Evolutionary conservation across 2,329 filamentous ascomycete species (phyloP).

Genomic region (Fusarium sp.): DNA sequence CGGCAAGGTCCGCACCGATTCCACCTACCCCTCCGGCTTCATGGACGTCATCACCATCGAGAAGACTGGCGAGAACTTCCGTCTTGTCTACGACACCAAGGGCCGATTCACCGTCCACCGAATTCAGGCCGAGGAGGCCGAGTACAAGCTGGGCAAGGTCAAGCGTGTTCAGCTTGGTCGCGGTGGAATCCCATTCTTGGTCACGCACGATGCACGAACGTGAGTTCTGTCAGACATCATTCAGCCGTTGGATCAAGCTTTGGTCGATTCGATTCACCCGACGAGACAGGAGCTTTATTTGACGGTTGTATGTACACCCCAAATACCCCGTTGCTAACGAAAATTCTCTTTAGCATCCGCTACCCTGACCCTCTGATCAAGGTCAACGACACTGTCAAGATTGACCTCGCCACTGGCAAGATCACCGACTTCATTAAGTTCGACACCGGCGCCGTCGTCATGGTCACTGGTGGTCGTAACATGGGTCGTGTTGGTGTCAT

Average conservation of each 20-base stretch:
- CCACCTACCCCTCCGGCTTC: constrained; percentile 97
- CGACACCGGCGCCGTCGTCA: constrained; percentile 97
- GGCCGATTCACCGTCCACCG: constrained; percentile 99
- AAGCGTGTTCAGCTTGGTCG: constrained; percentile 99
- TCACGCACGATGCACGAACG: constrained; percentile 99
- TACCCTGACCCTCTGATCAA: constrained; percentile 99
- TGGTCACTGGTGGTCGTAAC: constrained; percentile 99
- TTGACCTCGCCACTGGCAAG: constrained; percentile 96
- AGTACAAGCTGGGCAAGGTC: constrained; percentile 99
- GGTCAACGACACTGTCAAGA: constrained; percentile 99
- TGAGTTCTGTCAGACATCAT: constrained; percentile 98
- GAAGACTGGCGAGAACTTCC: constrained; percentile 99
- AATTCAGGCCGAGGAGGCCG: constrained; percentile 97
- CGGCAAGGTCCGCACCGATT: constrained; percentile 98
- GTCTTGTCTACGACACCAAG: constrained; percentile 99
- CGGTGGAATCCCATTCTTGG: constrained; percentile 99
- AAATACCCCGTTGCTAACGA: constrained; percentile 58
- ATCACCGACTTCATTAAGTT: constrained; percentile 98
- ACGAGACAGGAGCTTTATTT: constrained; percentile 57
- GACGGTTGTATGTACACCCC: constrained; percentile 68
- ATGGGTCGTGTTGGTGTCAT: constrained; percentile 99
- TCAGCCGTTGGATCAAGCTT: constrained; percentile 99
- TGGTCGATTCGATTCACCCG: constrained; percentile 73
- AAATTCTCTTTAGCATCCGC: constrained; percentile 80
- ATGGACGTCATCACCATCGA: constrained; percentile 99